Conservation (phyloP, 345 rosid genomes). For the Citrus medica region DNA sequence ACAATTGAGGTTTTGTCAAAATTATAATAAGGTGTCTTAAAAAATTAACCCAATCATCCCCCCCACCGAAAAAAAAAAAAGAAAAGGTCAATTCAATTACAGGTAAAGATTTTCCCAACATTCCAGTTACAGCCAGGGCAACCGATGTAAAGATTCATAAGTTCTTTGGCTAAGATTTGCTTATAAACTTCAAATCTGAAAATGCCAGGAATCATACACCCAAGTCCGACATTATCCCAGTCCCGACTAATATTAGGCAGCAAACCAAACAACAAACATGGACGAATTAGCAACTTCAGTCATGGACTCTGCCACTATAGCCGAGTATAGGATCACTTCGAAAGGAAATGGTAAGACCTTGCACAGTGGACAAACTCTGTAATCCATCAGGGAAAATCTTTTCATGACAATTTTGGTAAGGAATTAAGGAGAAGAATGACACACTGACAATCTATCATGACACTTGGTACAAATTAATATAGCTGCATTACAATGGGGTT, state of each 20-base stretch:
- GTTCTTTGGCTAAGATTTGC: not conserved
- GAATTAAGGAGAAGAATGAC: not conserved
- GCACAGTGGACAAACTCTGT: not conserved
- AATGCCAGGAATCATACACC: no score
- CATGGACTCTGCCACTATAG: not conserved
- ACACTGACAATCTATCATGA: not conserved
- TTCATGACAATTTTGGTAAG: not conserved
- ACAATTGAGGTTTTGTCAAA: no score
- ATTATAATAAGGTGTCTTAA: no score
- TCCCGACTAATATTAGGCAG: not conserved
- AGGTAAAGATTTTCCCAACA: no score
- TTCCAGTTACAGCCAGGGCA: no score
- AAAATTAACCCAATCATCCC: no score
- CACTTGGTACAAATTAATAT: not conserved
- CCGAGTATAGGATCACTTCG: not conserved
- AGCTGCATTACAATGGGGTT: slow-evolving; percentile 40
- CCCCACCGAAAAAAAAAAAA: no score
- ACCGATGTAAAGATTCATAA: not conserved
- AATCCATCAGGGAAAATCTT: not conserved
- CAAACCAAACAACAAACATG: not conserved
- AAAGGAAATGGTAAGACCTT: not conserved
- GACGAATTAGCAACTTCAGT: not conserved
- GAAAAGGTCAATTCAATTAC: no score
- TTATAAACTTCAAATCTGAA: no score
- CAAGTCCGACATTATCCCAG: not conserved